phyloP scores from a whole-genome alignment of 768 basidiomycete genomes.

The Serendipita sp. region DNA sequence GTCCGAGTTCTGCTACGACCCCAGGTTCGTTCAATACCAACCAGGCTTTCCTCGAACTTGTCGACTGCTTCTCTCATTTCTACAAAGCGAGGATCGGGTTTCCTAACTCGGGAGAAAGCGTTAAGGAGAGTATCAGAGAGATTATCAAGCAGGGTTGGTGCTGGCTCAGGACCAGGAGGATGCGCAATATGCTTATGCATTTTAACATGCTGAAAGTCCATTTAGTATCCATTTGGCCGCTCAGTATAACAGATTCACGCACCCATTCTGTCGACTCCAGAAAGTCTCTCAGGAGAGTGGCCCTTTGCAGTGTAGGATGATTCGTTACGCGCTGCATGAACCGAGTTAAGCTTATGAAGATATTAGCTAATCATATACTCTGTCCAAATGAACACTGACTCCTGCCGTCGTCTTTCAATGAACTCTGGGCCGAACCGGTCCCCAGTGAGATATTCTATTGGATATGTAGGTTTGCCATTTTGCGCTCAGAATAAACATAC shows the following conservation, averaged over 20 bases:
- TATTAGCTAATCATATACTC: slow-evolving; percentile 2
- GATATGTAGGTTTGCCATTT: not conserved
- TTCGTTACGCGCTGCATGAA: slow-evolving; percentile 83
- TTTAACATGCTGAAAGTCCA: slow-evolving; percentile 55
- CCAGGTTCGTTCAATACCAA: slow-evolving; percentile 64
- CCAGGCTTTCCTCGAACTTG: slow-evolving; percentile 91
- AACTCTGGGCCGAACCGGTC: slow-evolving; percentile 96
- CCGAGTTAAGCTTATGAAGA: slow-evolving; percentile 55
- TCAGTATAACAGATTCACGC: slow-evolving; percentile 14
- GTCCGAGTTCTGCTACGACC: slow-evolving; percentile 62
- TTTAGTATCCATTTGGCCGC: not conserved
- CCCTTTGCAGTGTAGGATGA: slow-evolving; percentile 86
- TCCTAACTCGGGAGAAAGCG: slow-evolving; percentile 87
- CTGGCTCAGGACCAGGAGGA: slow-evolving; percentile 69
- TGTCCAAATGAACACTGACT: slow-evolving; percentile 35
- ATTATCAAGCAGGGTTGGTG: slow-evolving; percentile 76
- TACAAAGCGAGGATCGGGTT: slow-evolving; percentile 92
- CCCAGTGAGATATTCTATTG: slow-evolving; percentile 85
- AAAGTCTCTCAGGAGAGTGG: slow-evolving; percentile 82
- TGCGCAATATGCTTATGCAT: slow-evolving; percentile 96
- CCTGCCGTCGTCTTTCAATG: slow-evolving; percentile 77
- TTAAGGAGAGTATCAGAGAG: slow-evolving; percentile 92
- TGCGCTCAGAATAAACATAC: slow-evolving; percentile 24
- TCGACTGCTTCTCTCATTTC: slow-evolving; percentile 83
- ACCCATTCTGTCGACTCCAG: slow-evolving; percentile 99